Conservation (phyloP, 2,329 filamentous ascomycete genomes). For the Diaporthe humulicola region DNA sequence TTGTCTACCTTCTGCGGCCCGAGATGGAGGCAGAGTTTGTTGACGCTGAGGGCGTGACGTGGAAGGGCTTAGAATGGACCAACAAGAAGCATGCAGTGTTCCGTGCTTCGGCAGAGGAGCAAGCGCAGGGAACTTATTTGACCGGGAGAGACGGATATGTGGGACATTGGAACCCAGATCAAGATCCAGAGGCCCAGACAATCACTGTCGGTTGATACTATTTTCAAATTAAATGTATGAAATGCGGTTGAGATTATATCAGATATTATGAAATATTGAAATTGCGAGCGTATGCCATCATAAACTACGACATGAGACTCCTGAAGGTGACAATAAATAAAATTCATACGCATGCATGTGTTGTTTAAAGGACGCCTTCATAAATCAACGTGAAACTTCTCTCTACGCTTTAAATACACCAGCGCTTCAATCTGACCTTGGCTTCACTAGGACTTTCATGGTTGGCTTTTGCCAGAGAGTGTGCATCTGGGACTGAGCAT, state of each 20-base stretch:
- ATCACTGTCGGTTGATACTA: background rate
- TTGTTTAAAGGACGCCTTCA: no score
- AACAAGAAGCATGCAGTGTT: constrained; percentile 26
- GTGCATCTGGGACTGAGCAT: constrained; percentile 31
- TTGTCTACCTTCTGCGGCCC: background rate
- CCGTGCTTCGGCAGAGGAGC: constrained; percentile 13
- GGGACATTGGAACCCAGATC: constrained; percentile 10
- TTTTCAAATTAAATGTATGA: no score
- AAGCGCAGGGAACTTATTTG: constrained; percentile 5
- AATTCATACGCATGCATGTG: no score
- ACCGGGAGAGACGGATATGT: constrained; percentile 22
- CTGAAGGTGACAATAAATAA: no score
- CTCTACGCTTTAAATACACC: fast-evolving
- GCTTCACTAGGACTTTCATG: background rate
- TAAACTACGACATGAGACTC: no score
- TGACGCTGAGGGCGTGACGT: background rate
- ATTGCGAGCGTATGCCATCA: no score
- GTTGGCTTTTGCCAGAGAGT: constrained; percentile 31
- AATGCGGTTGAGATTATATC: no score
- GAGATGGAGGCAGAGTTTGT: constrained; percentile 22
- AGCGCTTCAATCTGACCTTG: background rate
- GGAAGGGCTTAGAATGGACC: constrained; percentile 20
- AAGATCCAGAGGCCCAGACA: background rate
- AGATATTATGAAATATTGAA: no score
- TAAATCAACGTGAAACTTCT: no score